A percentile compares a stretch with the other conserved stretches of the same genome.
Evolutionary conservation across 2,329 filamentous ascomycete species (phyloP).

Genomic region (Dactylonectria macrodidyma): DNA sequence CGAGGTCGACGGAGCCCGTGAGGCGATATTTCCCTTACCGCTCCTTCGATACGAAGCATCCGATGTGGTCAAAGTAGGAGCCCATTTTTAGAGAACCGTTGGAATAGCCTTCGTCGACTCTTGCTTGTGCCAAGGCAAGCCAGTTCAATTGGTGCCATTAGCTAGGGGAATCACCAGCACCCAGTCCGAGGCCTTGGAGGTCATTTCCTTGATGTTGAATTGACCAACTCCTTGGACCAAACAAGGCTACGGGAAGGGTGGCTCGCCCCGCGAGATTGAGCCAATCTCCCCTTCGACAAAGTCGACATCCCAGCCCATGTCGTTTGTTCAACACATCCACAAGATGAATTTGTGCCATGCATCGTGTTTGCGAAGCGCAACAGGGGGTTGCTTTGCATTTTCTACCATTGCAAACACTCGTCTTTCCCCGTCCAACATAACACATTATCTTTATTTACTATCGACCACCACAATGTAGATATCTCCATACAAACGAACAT

Average conservation of each 20-base stretch:
- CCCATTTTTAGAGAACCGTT: background rate
- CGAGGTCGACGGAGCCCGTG: background rate
- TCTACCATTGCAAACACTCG: background rate
- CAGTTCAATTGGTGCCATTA: background rate
- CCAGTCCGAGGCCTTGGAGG: background rate
- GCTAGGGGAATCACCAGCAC: background rate
- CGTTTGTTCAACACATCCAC: background rate
- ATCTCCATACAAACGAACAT: background rate
- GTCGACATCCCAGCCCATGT: background rate
- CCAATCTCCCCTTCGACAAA: background rate
- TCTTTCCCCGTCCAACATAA: background rate
- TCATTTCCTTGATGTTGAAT: background rate
- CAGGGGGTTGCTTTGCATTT: background rate
- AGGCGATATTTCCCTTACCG: background rate
- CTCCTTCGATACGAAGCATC: background rate
- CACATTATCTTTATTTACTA: background rate
- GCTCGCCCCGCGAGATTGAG: background rate
- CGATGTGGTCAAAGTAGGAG: background rate
- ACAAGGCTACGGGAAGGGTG: background rate
- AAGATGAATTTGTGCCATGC: background rate
- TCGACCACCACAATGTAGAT: background rate
- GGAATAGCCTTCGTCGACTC: background rate
- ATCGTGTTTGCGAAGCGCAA: too few species aligned
- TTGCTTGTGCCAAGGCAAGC: background rate
- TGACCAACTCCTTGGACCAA: background rate